phyloP scores from a whole-genome alignment of 2,329 filamentous ascomycete genomes.

The Capronia epimyces region DNA sequence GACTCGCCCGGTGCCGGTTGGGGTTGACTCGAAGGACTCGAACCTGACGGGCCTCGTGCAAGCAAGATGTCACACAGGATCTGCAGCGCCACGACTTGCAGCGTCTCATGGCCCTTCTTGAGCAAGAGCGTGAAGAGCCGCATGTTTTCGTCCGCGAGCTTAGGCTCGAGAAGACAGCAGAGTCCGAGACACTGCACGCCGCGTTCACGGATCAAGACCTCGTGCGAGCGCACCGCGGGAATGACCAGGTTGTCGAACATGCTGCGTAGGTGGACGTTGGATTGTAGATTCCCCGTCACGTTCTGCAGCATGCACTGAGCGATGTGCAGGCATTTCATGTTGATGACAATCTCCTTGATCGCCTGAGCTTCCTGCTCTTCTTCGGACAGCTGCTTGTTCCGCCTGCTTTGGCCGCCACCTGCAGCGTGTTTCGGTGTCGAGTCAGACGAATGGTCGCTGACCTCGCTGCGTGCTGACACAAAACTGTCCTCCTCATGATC shows the following conservation, averaged over 20 bases:
- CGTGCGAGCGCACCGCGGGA: constrained; percentile 86
- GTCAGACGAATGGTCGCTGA: constrained; percentile 59
- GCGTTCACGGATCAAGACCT: constrained; percentile 84
- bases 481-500: constrained; percentile 79
- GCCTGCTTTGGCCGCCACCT: constrained; percentile 24
- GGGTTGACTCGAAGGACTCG: not conserved
- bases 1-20: not conserved
- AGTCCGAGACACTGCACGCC: constrained; percentile 85
- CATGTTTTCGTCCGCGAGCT: constrained; percentile 85
- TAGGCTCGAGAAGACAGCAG: constrained; percentile 83
- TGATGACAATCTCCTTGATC: constrained; percentile 86
- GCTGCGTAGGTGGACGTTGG: constrained; percentile 86
- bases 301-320: constrained; percentile 97
- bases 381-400: constrained; percentile 16
- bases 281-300: constrained; percentile 77
- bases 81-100: constrained; percentile 85
- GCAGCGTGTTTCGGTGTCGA: constrained; percentile 31
- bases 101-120: constrained; percentile 78
- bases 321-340: constrained; percentile 97
- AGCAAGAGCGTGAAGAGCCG: constrained; percentile 94
- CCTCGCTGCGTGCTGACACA: constrained; percentile 83
- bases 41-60: constrained; percentile 51
- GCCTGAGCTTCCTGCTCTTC: constrained; percentile 60
- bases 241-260: constrained; percentile 98
- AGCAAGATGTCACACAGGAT: constrained; percentile 91